Conservation (phyloP, 306 rosid genomes). For the Prunus campanulata region DNA sequence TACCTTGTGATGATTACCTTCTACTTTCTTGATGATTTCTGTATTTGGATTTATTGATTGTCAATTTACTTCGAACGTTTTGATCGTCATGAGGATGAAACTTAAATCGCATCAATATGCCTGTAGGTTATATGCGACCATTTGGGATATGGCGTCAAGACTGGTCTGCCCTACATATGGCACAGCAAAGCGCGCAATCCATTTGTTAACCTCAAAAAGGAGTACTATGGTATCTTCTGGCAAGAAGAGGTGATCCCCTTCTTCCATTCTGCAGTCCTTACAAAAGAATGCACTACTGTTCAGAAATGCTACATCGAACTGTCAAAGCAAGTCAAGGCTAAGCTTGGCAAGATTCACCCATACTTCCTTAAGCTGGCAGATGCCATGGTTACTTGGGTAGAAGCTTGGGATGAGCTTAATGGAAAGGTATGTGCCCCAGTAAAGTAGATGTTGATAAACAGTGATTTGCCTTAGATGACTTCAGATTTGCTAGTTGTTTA, state of each 20-base stretch:
- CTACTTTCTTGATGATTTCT: neutral
- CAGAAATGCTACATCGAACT: constrained; percentile 82
- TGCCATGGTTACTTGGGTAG: constrained; percentile 94
- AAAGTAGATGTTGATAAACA: constrained; percentile 25
- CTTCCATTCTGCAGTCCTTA: constrained; percentile 58
- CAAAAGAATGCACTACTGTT: constrained; percentile 66
- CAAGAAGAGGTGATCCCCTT: constrained; percentile 86
- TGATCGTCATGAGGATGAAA: neutral
- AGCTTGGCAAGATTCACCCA: constrained; percentile 57
- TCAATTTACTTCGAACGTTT: neutral
- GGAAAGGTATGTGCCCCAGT: constrained; percentile 28
- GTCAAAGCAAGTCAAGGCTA: constrained; percentile 75
- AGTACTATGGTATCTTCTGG: constrained; percentile 86
- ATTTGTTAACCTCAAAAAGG: constrained; percentile 73
- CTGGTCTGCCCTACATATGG: constrained; percentile 92
- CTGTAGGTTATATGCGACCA: constrained; percentile 80
- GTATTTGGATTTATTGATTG: neutral
- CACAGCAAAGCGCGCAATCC: constrained; percentile 98
- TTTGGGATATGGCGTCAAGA: constrained; percentile 74
- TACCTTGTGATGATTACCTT: neutral
- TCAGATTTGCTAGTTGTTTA: neutral
- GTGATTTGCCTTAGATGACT: neutral
- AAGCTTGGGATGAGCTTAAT: constrained; percentile 84
- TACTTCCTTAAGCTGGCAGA: constrained; percentile 73
- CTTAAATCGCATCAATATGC: neutral